Evolutionary conservation across 257 asterid species (phyloP).

Genomic region (Solanum pennellii): DNA sequence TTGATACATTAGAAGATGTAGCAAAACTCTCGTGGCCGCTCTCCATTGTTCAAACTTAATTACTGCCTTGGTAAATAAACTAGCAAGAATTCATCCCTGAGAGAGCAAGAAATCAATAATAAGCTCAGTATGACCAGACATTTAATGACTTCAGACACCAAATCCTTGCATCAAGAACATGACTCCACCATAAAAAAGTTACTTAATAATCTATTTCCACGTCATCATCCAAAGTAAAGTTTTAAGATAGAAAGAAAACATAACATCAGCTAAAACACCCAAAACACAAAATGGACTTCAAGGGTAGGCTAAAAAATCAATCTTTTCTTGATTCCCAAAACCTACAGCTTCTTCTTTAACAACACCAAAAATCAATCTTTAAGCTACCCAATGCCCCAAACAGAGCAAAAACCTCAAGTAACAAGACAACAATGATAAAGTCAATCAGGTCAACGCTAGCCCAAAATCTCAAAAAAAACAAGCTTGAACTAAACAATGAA

Average conservation of each 20-base stretch:
- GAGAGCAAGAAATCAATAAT: not conserved
- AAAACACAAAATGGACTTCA: not conserved
- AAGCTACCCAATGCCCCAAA: not conserved
- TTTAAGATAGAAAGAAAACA: not conserved
- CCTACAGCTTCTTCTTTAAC: not conserved
- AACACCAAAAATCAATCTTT: not conserved
- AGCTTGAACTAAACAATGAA: not conserved
- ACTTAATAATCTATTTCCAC: not conserved
- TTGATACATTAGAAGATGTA: conserved; percentile 49
- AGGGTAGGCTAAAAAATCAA: not conserved
- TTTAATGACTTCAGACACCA: not conserved
- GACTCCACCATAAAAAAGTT: not conserved
- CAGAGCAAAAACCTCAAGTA: not conserved
- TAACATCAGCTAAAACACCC: not conserved
- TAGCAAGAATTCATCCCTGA: not conserved
- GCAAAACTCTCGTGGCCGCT: conserved; percentile 53
- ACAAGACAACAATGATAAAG: not conserved
- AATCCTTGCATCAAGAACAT: not conserved
- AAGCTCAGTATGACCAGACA: not conserved
- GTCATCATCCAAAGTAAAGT: not conserved
- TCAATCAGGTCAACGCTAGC: not conserved
- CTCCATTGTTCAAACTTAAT: conserved; percentile 32
- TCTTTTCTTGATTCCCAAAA: not conserved
- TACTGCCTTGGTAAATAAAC: not conserved
- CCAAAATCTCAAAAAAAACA: not conserved